Conservation (phyloP, 2,329 filamentous ascomycete species). For the Emergomyces pasteurianus region DNA sequence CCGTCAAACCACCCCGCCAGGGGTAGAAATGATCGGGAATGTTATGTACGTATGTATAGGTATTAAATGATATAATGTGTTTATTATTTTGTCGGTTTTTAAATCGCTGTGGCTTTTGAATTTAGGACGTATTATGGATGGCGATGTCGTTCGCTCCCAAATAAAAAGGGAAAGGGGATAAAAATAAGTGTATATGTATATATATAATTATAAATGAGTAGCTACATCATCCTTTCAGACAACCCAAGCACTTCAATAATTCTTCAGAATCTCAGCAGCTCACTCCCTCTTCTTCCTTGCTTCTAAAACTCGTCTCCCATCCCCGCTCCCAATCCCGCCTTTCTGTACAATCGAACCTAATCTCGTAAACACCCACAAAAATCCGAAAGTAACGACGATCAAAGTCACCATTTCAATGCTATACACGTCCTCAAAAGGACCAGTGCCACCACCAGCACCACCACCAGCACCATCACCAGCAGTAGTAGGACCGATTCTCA, state of each 20-base stretch:
- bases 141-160: not conserved
- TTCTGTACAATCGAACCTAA: slow-evolving; percentile 27
- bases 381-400: slow-evolving; percentile 49
- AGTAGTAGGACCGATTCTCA: slow-evolving; percentile 46
- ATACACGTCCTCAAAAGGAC: slow-evolving; percentile 7
- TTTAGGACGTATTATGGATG: not conserved
- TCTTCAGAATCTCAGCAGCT: not conserved
- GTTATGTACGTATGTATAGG: not conserved
- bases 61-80: not conserved
- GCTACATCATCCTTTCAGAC: no score
- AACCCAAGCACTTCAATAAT: no score
- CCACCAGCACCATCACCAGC: no score
- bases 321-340: slow-evolving; percentile 12
- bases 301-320: not conserved
- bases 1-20: not conserved
- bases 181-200: no score
- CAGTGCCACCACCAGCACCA: slow-evolving; percentile 27
- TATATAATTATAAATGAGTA: no score
- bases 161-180: not conserved
- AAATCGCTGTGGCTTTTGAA: not conserved
- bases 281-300: slow-evolving; percentile 7
- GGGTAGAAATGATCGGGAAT: not conserved
- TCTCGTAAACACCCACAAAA: slow-evolving; percentile 58
- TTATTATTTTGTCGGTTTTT: not conserved
- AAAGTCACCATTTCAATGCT: slow-evolving; percentile 46